Conservation (phyloP, 164 flowering plant genomes). For the Amborella trichopoda region DNA sequence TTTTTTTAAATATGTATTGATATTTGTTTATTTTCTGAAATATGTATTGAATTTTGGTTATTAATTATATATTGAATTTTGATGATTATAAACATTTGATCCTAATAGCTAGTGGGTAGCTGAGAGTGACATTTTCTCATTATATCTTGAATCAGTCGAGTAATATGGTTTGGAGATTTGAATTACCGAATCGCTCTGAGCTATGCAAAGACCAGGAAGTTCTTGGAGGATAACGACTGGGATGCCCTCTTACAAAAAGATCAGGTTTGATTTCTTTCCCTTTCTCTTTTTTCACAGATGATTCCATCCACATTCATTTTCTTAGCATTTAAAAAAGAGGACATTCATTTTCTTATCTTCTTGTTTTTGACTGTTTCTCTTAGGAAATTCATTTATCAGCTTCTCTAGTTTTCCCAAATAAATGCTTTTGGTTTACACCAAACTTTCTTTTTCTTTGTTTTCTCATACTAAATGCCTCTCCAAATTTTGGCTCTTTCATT, state of each 20-base stretch:
- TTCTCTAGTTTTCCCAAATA: too few species aligned
- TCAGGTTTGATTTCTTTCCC: conserved; percentile 55
- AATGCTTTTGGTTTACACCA: too few species aligned
- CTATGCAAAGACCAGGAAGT: conserved; percentile 58
- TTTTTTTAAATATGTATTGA: not conserved
- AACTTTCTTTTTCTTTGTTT: too few species aligned
- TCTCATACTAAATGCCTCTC: too few species aligned
- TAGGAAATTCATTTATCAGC: too few species aligned
- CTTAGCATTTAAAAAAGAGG: too few species aligned
- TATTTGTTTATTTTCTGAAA: not conserved
- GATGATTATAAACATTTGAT: not conserved
- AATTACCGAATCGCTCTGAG: conserved; percentile 76
- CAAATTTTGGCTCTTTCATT: too few species aligned
- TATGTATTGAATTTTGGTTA: not conserved
- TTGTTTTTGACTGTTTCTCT: too few species aligned
- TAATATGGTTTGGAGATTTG: conserved; percentile 92
- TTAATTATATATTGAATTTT: not conserved
- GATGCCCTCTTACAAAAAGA: conserved; percentile 64
- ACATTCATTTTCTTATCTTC: too few species aligned
- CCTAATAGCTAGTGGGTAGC: too few species aligned
- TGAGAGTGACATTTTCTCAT: too few species aligned
- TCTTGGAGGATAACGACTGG: conserved; percentile 82
- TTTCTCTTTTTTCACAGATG: not conserved
- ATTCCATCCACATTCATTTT: too few species aligned
- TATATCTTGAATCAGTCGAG: conserved; percentile 41